Percentiles rank a stretch among this genome's conserved stretches.
phyloP scores from a whole-genome alignment of 2,329 filamentous ascomycete species.

The Pezizomycotina sp. region DNA sequence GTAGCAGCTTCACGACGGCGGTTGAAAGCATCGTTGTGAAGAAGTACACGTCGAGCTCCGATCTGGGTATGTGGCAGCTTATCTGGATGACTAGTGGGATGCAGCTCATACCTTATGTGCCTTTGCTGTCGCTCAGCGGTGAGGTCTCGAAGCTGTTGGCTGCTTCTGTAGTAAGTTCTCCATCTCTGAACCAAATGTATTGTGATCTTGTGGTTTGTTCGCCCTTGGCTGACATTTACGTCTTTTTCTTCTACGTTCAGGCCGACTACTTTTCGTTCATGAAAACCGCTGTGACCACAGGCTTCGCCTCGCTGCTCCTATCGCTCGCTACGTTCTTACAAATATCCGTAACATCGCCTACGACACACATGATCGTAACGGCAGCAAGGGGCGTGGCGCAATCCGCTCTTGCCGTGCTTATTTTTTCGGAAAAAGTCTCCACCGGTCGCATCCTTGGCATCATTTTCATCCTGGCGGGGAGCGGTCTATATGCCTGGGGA shows the following conservation, averaged over 20 bases:
- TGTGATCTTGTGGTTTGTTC: too few species aligned
- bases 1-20: slow-evolving; percentile 14
- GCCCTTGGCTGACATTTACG: too few species aligned
- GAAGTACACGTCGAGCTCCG: slow-evolving; percentile 3
- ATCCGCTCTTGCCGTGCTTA: slow-evolving; percentile 7
- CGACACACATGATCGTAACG: slow-evolving; percentile 16
- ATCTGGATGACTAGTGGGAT: slow-evolving; percentile 8
- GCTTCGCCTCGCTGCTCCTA: slow-evolving; percentile 7
- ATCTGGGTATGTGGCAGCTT: slow-evolving; percentile 14
- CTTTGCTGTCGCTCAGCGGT: slow-evolving; percentile 1
- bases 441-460: slow-evolving; percentile 6
- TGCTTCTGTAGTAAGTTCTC: too few species aligned
- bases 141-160: background rate
- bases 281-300: slow-evolving; percentile 1
- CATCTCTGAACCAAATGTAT: too few species aligned
- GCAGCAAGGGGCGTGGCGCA: slow-evolving; percentile 13
- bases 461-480: slow-evolving; percentile 2
- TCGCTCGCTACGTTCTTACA: slow-evolving; percentile 14
- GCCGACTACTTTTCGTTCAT: slow-evolving; percentile 5
- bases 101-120: slow-evolving; percentile 6
- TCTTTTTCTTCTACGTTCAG: too few species aligned
- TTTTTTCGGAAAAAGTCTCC: slow-evolving; percentile 6
- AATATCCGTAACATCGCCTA: slow-evolving; percentile 9
- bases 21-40: slow-evolving; percentile 13
- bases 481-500: slow-evolving; percentile 1